Evolutionary conservation across 176 grass and related monocot genomes (phyloP).

Genomic region (Hyparrhenia diplandra): DNA sequence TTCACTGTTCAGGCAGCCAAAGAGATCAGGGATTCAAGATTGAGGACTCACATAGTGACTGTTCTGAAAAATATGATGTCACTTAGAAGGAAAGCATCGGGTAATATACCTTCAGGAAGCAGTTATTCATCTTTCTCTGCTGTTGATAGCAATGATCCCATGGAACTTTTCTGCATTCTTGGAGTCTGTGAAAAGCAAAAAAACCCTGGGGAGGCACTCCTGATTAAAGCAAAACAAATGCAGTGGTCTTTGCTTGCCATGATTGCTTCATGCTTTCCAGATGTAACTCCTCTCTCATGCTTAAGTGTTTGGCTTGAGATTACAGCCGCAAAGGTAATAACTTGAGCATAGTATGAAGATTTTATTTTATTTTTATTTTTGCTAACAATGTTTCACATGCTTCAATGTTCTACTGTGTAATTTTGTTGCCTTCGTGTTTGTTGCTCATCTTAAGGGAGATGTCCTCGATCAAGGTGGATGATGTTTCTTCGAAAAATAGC

Average conservation of each 20-base stretch:
- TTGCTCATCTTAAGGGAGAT: conserved; percentile 50
- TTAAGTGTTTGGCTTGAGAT: conserved; percentile 92
- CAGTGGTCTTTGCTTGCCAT: conserved; percentile 84
- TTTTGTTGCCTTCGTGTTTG: conserved; percentile 27
- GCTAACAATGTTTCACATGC: conserved; percentile 25
- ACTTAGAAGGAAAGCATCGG: conserved; percentile 58
- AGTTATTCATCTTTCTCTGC: conserved; percentile 35
- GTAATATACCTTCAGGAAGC: conserved; percentile 47
- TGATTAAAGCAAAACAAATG: conserved; percentile 80
- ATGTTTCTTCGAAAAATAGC: conserved; percentile 65
- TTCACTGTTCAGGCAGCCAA: conserved; percentile 71
- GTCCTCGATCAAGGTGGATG: conserved; percentile 66
- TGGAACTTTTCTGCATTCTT: conserved; percentile 84
- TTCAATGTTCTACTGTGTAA: conserved; percentile 33
- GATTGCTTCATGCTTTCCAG: conserved; percentile 85
- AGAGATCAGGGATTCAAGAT: conserved; percentile 76
- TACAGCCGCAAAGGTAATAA: conserved; percentile 78
- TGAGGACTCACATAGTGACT: conserved; percentile 81
- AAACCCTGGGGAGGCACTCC: conserved; percentile 81
- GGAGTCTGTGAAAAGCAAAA: conserved; percentile 78
- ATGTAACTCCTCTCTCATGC: conserved; percentile 77
- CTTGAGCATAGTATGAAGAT: neutral
- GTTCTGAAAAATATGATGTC: conserved; percentile 72
- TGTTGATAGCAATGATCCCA: conserved; percentile 43
- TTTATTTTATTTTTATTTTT: too few relatives aligned